These are phyloP conservation scores for Lachnellula subtilissima DNA, from an alignment of 2,329 filamentous ascomycete species.

Conservation along the genomic window DNA sequence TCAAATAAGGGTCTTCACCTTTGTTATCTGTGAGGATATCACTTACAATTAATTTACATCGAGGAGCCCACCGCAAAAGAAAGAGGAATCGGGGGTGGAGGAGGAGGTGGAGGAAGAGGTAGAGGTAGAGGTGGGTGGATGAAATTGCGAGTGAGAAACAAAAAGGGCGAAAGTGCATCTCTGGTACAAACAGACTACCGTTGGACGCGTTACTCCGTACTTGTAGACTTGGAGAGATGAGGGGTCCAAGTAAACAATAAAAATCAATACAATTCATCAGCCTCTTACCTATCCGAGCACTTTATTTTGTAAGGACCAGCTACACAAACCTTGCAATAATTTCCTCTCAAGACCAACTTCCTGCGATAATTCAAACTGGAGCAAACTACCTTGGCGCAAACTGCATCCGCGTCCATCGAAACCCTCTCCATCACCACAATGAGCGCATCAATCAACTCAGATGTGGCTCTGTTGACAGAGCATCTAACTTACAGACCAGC, in stretches of 20 bases:
- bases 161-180: too few relatives aligned
- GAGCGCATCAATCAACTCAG: conserved; percentile 25
- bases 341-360: not conserved
- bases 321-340: not conserved
- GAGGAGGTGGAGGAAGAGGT: too few relatives aligned
- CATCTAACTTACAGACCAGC: conserved; percentile 93
- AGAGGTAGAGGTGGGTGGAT: too few relatives aligned
- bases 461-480: conserved; percentile 75
- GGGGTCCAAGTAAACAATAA: not conserved
- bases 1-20: too few relatives aligned
- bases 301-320: not conserved
- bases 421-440: conserved; percentile 9
- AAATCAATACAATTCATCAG: not conserved
- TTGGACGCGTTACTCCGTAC: too few relatives aligned
- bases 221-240: not conserved
- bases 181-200: too few relatives aligned
- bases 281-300: not conserved
- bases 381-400: not conserved
- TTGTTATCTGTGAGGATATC: too few relatives aligned
- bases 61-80: too few relatives aligned
- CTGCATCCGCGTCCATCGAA: not conserved
- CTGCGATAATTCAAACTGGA: not conserved
- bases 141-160: too few relatives aligned
- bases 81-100: too few relatives aligned
- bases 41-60: too few relatives aligned